Percentiles rank a stretch among this genome's conserved stretches.
phyloP scores from a whole-genome alignment of 2,329 filamentous ascomycete species.

The Aspergillus melleus region DNA sequence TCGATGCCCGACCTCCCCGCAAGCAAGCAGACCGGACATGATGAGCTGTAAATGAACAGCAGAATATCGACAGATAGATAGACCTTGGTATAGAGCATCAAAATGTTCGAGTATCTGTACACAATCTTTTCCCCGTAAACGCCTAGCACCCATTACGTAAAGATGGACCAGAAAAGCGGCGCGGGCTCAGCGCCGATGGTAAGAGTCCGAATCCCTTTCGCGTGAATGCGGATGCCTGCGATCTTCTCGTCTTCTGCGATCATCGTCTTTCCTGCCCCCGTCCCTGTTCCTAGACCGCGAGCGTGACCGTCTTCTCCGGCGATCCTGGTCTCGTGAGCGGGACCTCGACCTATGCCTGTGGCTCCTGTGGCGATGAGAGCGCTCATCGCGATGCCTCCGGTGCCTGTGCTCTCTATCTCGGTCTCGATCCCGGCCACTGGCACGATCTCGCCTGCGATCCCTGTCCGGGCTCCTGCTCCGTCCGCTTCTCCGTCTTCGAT shows the following conservation, averaged over 20 bases:
- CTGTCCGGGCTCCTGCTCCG: conserved; percentile 35
- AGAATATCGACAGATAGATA: conserved; percentile 6
- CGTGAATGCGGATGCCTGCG: conserved; percentile 28
- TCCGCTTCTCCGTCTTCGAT: conserved; percentile 30
- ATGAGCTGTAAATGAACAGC: conserved; percentile 47
- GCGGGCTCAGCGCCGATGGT: conserved; percentile 25
- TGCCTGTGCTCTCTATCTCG: conserved; percentile 50
- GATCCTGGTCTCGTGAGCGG: conserved; percentile 27
- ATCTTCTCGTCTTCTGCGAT: conserved; percentile 25
- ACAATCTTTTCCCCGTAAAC: conserved; percentile 14
- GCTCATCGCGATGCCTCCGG: conserved; percentile 32
- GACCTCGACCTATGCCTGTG: conserved; percentile 35
- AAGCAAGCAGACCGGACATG: conserved; percentile 36
- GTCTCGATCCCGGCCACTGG: conserved; percentile 16
- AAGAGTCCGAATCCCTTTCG: conserved; percentile 26
- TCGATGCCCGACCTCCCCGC: conserved; percentile 72
- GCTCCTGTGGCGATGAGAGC: conserved; percentile 31
- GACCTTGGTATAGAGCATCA: conserved; percentile 10
- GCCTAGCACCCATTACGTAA: conserved; percentile 2
- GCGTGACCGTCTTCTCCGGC: conserved; percentile 24
- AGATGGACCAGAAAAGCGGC: too few species aligned
- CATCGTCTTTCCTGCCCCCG: conserved; percentile 27
- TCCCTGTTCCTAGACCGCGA: conserved; percentile 33
- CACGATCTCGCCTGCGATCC: conserved; percentile 31
- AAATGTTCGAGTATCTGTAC: conserved; percentile 10